Evolutionary conservation across 1,139 yeast genomes (phyloP).

Genomic region (Kurtzmaniella quercitrusa): DNA sequence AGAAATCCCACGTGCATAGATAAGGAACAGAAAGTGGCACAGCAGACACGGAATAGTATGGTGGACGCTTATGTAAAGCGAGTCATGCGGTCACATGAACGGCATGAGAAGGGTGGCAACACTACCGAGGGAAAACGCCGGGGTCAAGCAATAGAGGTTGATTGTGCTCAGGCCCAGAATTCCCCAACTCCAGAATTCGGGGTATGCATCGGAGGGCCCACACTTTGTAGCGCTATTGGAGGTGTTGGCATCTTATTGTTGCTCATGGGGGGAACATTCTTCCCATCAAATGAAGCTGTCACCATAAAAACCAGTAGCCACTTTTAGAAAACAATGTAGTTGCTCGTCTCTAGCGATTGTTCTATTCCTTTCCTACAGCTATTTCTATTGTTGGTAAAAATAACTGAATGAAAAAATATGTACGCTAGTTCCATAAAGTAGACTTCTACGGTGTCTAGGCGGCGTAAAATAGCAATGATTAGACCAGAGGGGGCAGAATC

Average conservation of each 20-base stretch:
- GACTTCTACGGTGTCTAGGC: not conserved
- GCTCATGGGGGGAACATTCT: too few relatives aligned
- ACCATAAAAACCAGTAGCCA: too few relatives aligned
- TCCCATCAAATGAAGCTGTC: too few relatives aligned
- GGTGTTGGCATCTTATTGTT: too few relatives aligned
- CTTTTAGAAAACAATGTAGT: not conserved
- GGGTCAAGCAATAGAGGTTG: not conserved
- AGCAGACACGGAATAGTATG: not conserved
- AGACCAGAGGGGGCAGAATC: too few relatives aligned
- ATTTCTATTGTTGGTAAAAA: not conserved
- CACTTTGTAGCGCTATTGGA: too few relatives aligned
- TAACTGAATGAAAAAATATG: not conserved
- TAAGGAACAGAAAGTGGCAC: not conserved
- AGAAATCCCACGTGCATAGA: conserved; percentile 1
- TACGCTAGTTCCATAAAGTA: not conserved
- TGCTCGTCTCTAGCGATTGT: not conserved
- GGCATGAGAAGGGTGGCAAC: not conserved
- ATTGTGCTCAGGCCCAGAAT: too few relatives aligned
- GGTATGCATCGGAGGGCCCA: too few relatives aligned
- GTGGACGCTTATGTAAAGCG: not conserved
- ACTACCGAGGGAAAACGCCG: not conserved
- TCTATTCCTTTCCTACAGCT: not conserved
- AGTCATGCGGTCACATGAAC: not conserved
- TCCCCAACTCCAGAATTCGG: too few relatives aligned
- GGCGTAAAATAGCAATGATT: not conserved